Conservation (phyloP, 345 rosid genomes). For the Geranium rotundifolium region DNA sequence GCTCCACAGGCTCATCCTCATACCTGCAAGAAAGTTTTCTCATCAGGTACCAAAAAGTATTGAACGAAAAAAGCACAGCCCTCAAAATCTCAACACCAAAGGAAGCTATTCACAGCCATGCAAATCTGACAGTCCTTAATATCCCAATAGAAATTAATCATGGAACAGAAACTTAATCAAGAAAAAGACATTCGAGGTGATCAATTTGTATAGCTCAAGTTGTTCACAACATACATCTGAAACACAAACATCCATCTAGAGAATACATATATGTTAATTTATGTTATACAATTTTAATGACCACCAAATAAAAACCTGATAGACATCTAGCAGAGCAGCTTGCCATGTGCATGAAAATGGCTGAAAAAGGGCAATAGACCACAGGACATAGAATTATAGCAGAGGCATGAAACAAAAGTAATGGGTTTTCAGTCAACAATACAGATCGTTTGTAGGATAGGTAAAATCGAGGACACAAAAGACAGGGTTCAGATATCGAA, state of each 20-base stretch:
- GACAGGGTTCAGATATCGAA: not conserved
- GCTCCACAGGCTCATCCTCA: constrained; percentile 84
- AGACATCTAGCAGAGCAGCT: too few species aligned
- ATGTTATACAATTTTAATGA: too few species aligned
- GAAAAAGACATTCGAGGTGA: not conserved
- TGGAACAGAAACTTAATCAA: not conserved
- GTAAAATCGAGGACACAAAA: too few species aligned
- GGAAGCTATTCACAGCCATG: not conserved
- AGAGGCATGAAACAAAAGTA: too few species aligned
- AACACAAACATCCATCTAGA: not conserved
- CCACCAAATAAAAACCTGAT: too few species aligned
- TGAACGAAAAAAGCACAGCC: not conserved
- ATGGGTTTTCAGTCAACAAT: too few species aligned
- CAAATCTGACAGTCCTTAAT: not conserved
- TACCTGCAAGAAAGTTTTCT: constrained; percentile 31
- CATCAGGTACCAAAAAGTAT: not conserved
- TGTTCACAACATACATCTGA: too few species aligned
- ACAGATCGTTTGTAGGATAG: not conserved
- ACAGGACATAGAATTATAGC: too few species aligned
- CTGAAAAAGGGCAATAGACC: too few species aligned
- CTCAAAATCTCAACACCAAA: not conserved
- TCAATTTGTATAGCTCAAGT: not conserved
- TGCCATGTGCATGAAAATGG: too few species aligned
- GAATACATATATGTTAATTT: too few species aligned
- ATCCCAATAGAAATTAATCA: not conserved